phyloP scores from a whole-genome alignment of 2,329 filamentous ascomycete genomes.

The Allantophomopsis lycopodina region DNA sequence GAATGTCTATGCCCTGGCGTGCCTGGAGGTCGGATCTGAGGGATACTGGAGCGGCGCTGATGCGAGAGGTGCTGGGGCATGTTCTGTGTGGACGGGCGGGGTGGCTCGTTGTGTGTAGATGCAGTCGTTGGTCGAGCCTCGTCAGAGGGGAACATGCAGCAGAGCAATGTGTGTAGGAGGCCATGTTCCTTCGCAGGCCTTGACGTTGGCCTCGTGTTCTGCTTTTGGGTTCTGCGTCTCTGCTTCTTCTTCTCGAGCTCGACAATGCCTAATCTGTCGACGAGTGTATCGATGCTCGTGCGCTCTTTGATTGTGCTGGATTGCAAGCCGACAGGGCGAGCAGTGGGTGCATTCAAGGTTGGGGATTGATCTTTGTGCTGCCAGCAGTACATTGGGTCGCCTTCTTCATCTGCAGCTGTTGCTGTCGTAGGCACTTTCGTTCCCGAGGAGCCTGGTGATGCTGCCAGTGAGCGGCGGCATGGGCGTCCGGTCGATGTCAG shows the following conservation, averaged over 20 bases:
- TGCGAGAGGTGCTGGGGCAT: slow-evolving; percentile 5
- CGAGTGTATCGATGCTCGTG: slow-evolving; percentile 76
- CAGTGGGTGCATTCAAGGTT: slow-evolving; percentile 30
- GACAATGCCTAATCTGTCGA: slow-evolving; percentile 65
- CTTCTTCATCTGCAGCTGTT: slow-evolving; percentile 29
- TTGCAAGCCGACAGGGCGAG: slow-evolving; percentile 21
- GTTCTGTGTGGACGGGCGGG: slow-evolving; percentile 10
- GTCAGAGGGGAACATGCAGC: slow-evolving; percentile 15
- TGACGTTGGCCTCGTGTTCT: neutral
- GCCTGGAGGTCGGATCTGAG: slow-evolving; percentile 3
- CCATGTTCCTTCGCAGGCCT: neutral
- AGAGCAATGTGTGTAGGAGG: slow-evolving; percentile 6
- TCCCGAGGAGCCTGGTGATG: slow-evolving; percentile 17
- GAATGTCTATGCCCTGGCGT: slow-evolving; percentile 1
- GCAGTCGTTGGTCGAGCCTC: slow-evolving; percentile 2
- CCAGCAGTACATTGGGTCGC: slow-evolving; percentile 72
- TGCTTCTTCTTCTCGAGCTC: slow-evolving; percentile 41
- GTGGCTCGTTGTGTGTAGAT: slow-evolving; percentile 2
- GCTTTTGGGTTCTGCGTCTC: slow-evolving; percentile 7
- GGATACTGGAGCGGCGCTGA: slow-evolving; percentile 2
- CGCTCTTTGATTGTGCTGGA: slow-evolving; percentile 43
- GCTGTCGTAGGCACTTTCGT: slow-evolving; percentile 12
- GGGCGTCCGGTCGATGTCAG: slow-evolving; percentile 72
- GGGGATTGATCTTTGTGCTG: slow-evolving; percentile 76
- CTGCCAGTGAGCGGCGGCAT: slow-evolving; percentile 60